Evolutionary conservation across 345 rosid genomes (phyloP), one percentile per base, ranked within the genome.

Genomic region (Aquilaria malaccensis): DNA sequence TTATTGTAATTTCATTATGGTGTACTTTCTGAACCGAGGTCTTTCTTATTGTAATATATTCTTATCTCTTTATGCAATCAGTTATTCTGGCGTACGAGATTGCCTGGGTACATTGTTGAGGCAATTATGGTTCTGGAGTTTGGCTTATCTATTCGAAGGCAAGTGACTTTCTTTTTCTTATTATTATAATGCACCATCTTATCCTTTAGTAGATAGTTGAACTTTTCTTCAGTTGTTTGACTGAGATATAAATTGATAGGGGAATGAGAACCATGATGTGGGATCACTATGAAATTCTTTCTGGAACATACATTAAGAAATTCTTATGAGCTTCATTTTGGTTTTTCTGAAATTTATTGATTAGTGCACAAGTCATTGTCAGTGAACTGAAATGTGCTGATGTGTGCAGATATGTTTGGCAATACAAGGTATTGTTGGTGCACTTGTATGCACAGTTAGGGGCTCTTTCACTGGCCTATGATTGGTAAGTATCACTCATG

Each of bases 81-180:
- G 99, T 71, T 90, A 72, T 94, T 68, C 77, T 90, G 92, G 88
- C 80, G 82, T 48, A 94, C 97, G 11, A 72, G 78, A 65, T 45
- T 84, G 59, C 74, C 83, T 66, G 91, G 95, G 67, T 94, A 90
- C 69, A 77, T 88, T 63, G 63, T 88, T 63, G 99, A 88, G 78
- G 96, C 96, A 12, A 81, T 90, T 64, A 82, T 90, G 95, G 82
- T 91, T 72, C 83, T 90, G 83, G 99, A 90, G 80, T 79, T 88
- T 59, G 99, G 99, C 45, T 79, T 94, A 82, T 69, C 82, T 52
- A 73, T 94, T 68, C 73, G 91, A 76, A 77, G 87, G 99, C 90
- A 50, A 81, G 83, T 41, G 53, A 11, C 56, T 52, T 3, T 45
- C 62, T 63, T 58, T 41, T 43, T 37, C 48, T 59, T n/a, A 61